These are phyloP conservation scores for Microthlaspi erraticum DNA, from an alignment of 345 rosid species.

Conservation along the genomic window DNA sequence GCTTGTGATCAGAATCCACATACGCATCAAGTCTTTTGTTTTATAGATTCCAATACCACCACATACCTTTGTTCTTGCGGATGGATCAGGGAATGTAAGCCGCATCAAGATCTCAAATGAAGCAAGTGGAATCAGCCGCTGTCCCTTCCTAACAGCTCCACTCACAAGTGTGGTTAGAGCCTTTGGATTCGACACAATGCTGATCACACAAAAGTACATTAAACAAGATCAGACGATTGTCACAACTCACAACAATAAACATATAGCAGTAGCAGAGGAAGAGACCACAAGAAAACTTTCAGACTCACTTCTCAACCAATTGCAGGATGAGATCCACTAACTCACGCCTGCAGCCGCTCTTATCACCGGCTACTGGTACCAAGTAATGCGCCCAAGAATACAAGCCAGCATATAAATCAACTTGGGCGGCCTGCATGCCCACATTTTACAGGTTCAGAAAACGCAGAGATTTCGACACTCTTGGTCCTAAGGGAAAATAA, in stretches of 20 bases:
- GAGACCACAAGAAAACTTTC: slow-evolving; percentile 3
- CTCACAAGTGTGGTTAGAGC: slow-evolving; percentile 65
- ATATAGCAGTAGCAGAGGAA: neutral
- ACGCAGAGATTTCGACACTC: too few species aligned
- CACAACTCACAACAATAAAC: neutral
- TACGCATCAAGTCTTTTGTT: neutral
- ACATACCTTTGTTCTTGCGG: slow-evolving; percentile 65
- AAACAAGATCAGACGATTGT: slow-evolving; percentile 18
- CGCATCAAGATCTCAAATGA: slow-evolving; percentile 63
- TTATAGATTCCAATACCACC: slow-evolving; percentile 13
- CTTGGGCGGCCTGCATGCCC: too few species aligned
- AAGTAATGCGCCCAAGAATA: slow-evolving; percentile 12
- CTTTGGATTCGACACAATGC: slow-evolving; percentile 62
- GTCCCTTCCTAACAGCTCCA: slow-evolving; percentile 71
- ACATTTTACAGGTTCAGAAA: too few species aligned
- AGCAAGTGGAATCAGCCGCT: slow-evolving; percentile 67
- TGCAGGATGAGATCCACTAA: neutral
- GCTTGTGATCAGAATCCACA: slow-evolving; percentile 3
- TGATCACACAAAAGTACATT: slow-evolving; percentile 27
- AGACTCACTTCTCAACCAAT: slow-evolving; percentile 38
- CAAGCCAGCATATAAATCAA: too few species aligned
- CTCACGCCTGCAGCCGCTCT: neutral
- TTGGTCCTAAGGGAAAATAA: too few species aligned
- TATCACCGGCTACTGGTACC: neutral
- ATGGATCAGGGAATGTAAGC: slow-evolving; percentile 62